Conservation (phyloP, 306 rosid species). For the Morella rubra region DNA sequence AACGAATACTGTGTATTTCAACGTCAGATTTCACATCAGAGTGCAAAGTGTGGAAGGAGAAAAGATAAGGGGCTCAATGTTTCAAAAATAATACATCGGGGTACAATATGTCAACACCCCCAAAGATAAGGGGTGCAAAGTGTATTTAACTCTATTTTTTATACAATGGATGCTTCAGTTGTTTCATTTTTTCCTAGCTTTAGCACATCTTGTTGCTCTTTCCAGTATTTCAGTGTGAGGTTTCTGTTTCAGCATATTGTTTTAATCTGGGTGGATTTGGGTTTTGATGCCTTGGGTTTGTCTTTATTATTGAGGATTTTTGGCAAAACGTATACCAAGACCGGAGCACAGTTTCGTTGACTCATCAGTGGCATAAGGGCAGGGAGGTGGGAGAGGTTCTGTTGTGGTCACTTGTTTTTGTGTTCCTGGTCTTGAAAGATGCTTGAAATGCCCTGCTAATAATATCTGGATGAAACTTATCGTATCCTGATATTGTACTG, state of each 20-base stretch:
- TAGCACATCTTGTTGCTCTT: constrained; percentile 2
- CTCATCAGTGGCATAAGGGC: neutral
- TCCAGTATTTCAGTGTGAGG: neutral
- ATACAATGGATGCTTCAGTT: neutral
- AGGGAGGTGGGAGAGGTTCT: neutral
- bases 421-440: neutral
- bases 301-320: neutral
- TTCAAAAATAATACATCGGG: too few relatives aligned
- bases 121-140: too few relatives aligned
- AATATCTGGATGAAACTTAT: neutral
- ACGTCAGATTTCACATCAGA: too few relatives aligned
- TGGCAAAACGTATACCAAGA: neutral
- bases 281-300: constrained; percentile 1
- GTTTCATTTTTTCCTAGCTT: neutral
- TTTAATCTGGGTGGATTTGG: constrained; percentile 1
- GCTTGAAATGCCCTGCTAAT: neutral
- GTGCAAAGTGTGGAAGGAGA: too few relatives aligned
- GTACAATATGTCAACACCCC: too few relatives aligned
- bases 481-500: neutral
- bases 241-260: neutral
- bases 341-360: neutral
- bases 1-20: too few relatives aligned
- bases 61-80: too few relatives aligned
- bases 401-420: neutral
- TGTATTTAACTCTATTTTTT: too few relatives aligned